A percentile compares a stretch with the other conserved stretches of the same genome.
These are phyloP conservation scores for Didymosphaeria variabile DNA, from an alignment of 2,329 filamentous ascomycete species.

Conservation along the genomic window DNA sequence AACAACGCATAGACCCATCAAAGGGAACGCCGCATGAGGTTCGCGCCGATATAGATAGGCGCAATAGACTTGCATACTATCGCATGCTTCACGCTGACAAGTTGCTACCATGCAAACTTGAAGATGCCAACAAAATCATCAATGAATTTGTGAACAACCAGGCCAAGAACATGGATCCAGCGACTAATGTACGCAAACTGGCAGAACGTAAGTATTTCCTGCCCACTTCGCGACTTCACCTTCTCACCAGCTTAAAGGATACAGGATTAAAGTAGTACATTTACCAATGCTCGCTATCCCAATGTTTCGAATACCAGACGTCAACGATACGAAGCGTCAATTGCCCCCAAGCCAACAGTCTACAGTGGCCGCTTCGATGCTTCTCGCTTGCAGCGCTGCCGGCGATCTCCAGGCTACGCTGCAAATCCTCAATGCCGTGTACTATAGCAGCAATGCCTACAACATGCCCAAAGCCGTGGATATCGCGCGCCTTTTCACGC, in stretches of 20 bases:
- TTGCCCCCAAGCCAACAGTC: conserved; percentile 39
- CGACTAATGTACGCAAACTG: conserved; percentile 26
- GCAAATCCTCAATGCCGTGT: conserved; percentile 39
- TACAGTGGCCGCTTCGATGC: conserved; percentile 25
- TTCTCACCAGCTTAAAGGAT: conserved; percentile 31
- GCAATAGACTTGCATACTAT: conserved; percentile 31
- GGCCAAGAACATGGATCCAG: conserved; percentile 29
- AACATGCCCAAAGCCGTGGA: conserved; percentile 21
- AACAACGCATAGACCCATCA: neutral
- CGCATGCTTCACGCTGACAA: conserved; percentile 27
- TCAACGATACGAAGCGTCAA: conserved; percentile 27
- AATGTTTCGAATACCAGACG: conserved; percentile 36
- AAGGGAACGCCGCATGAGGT: conserved; percentile 21
- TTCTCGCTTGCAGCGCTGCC: conserved; percentile 41
- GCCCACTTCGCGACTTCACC: neutral
- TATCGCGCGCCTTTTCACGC: conserved; percentile 29
- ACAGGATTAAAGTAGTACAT: conserved; percentile 32
- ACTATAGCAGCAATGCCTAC: conserved; percentile 24
- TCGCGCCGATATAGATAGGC: conserved; percentile 33
- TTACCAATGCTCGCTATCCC: conserved; percentile 38
- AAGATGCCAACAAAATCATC: conserved; percentile 34
- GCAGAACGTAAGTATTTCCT: conserved; percentile 32
- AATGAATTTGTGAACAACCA: conserved; percentile 32
- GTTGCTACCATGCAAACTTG: conserved; percentile 26
- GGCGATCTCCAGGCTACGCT: conserved; percentile 39